phyloP scores from a whole-genome alignment of 768 basidiomycete species.

The Coprinopsis sp. region DNA sequence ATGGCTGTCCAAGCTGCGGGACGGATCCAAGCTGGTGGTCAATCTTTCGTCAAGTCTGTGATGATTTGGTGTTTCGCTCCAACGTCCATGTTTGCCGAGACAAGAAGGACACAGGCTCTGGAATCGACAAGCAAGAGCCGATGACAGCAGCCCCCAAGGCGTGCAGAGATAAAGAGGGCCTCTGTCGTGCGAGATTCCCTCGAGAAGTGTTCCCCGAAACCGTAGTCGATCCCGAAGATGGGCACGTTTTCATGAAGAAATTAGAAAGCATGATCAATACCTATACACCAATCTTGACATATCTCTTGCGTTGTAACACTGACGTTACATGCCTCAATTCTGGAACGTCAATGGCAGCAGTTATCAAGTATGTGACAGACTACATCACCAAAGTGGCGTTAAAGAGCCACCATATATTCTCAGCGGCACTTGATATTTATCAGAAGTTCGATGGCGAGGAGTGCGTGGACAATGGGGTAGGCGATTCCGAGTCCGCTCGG shows the following conservation, averaged over 20 bases:
- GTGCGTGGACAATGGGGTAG: constrained; percentile 13
- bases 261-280: constrained; percentile 34
- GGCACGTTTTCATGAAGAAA: constrained; percentile 27
- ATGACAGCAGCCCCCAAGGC: constrained; percentile 10
- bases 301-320: constrained; percentile 33
- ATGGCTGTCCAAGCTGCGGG: constrained; percentile 18
- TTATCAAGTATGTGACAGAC: constrained; percentile 35
- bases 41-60: constrained; percentile 18
- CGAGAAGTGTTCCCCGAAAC: constrained; percentile 17
- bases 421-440: constrained; percentile 22
- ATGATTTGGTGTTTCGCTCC: constrained; percentile 24
- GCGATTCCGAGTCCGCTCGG: constrained; percentile 20
- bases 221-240: constrained; percentile 23
- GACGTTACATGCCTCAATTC: constrained; percentile 34
- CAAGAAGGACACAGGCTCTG: neutral
- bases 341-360: constrained; percentile 35
- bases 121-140: neutral
- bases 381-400: constrained; percentile 39
- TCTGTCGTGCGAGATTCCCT: constrained; percentile 34
- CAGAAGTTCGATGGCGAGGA: constrained; percentile 21
- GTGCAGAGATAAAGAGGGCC: constrained; percentile 25
- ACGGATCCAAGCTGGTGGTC: constrained; percentile 12
- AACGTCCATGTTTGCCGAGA: constrained; percentile 26
- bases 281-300: constrained; percentile 24
- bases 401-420: constrained; percentile 36